phyloP scores from a whole-genome alignment of 2,329 filamentous ascomycete species.

The Pleoardoris graminearum region DNA sequence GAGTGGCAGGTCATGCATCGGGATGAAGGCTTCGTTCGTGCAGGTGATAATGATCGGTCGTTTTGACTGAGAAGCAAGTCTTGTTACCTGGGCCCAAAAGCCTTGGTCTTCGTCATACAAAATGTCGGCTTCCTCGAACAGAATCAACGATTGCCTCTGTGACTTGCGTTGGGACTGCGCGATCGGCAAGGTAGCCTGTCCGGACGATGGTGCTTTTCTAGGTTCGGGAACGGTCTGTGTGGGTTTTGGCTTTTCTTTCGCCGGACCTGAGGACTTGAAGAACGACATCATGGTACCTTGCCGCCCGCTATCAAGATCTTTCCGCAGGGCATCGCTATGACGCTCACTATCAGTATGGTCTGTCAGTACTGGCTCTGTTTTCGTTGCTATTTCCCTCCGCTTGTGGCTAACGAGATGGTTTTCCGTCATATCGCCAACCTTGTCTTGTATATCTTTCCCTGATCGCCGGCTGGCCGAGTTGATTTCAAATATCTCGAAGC shows the following conservation, averaged over 20 bases:
- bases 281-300: constrained; percentile 82
- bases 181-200: constrained; percentile 28
- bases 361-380: constrained; percentile 10
- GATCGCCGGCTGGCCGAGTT: constrained; percentile 81
- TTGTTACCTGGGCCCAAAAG: constrained; percentile 84
- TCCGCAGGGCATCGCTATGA: constrained; percentile 53
- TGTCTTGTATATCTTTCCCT: constrained; percentile 87
- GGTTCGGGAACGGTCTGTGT: constrained; percentile 17
- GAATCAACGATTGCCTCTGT: constrained; percentile 92
- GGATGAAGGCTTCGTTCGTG: constrained; percentile 84
- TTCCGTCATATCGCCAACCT: constrained; percentile 92
- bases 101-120: constrained; percentile 95
- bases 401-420: constrained; percentile 80
- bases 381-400: constrained; percentile 34
- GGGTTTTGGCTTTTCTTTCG: constrained; percentile 26
- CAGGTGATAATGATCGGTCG: constrained; percentile 94
- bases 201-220: constrained; percentile 18
- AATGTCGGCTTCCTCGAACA: constrained; percentile 91
- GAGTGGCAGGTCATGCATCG: constrained; percentile 71
- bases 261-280: constrained; percentile 59
- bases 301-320: constrained; percentile 67
- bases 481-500: constrained; percentile 94
- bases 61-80: constrained; percentile 80
- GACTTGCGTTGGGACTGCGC: constrained; percentile 38
- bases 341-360: constrained; percentile 44